phyloP scores from a whole-genome alignment of 2,329 filamentous ascomycete species.

The Alternaria burnsii region DNA sequence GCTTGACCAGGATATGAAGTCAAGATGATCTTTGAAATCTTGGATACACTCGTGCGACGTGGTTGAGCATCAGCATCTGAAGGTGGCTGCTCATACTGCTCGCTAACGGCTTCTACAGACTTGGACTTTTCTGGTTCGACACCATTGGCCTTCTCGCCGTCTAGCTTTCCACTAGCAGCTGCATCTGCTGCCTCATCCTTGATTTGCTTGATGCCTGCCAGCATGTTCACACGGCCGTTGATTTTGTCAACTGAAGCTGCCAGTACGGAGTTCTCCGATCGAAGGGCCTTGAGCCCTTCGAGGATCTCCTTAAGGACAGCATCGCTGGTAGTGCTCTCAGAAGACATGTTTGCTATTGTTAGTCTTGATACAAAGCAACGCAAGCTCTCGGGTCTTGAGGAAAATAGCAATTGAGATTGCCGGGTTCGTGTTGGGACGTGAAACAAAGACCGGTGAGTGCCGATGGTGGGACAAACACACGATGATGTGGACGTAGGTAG shows the following conservation, averaged over 20 bases:
- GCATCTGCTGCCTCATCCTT: slow-evolving; percentile 57
- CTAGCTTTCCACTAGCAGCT: slow-evolving; percentile 32
- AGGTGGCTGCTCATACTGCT: slow-evolving; percentile 51
- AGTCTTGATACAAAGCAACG: slow-evolving; percentile 2
- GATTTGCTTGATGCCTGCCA: slow-evolving; percentile 66
- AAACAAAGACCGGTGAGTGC: slow-evolving; percentile 22
- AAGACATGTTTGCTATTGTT: slow-evolving; percentile 37
- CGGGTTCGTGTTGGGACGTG: slow-evolving; percentile 15
- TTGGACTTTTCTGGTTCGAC: slow-evolving; percentile 44
- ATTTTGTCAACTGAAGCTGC: slow-evolving; percentile 67
- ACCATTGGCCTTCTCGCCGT: slow-evolving; percentile 44
- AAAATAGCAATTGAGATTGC: slow-evolving; percentile 2
- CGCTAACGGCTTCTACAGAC: slow-evolving; percentile 50
- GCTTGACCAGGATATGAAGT: slow-evolving; percentile 93
- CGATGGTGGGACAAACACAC: slow-evolving; percentile 10
- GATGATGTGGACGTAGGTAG: slow-evolving; percentile 8
- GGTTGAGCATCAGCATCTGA: slow-evolving; percentile 42
- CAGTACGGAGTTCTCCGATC: slow-evolving; percentile 64
- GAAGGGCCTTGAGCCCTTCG: slow-evolving; percentile 62
- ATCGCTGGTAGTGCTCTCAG: slow-evolving; percentile 42
- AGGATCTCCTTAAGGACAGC: slow-evolving; percentile 64
- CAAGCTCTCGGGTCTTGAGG: not conserved
- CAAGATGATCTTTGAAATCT: slow-evolving; percentile 70
- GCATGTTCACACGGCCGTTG: slow-evolving; percentile 68
- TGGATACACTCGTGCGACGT: slow-evolving; percentile 55